These are phyloP conservation scores for Parmelia sp. DNA, from an alignment of 495 filamentous ascomycete species.

Conservation along the genomic window DNA sequence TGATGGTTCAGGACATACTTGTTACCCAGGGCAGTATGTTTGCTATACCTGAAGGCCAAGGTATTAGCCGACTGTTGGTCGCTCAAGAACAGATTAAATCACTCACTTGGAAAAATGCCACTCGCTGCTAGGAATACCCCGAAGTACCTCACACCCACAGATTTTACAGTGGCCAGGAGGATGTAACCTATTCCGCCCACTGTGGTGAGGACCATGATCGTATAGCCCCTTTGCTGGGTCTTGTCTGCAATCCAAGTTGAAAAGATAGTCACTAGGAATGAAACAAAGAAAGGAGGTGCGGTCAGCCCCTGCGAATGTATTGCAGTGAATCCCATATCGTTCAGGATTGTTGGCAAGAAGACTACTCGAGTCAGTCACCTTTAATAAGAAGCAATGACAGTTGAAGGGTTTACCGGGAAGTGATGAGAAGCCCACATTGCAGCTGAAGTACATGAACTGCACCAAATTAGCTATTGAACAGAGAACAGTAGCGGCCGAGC, in stretches of 20 bases:
- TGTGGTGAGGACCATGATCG: constrained; percentile 55
- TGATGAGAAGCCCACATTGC: constrained; percentile 69
- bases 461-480: background rate
- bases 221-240: constrained; percentile 61
- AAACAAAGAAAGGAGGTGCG: constrained; percentile 73
- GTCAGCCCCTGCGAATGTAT: constrained; percentile 75
- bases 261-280: constrained; percentile 61
- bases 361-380: constrained; percentile 34
- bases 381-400: background rate
- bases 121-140: constrained; percentile 64
- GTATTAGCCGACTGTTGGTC: background rate
- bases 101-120: constrained; percentile 34
- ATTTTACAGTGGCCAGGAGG: constrained; percentile 53
- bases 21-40: constrained; percentile 71
- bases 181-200: constrained; percentile 68
- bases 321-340: constrained; percentile 67
- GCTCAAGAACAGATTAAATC: background rate
- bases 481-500: background rate
- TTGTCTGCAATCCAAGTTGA: constrained; percentile 70
- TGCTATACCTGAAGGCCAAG: constrained; percentile 46
- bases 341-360: constrained; percentile 74
- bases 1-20: constrained; percentile 37
- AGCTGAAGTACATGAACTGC: constrained; percentile 30
- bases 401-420: constrained; percentile 43
- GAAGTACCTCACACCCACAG: constrained; percentile 57